Evolutionary conservation across 2,329 filamentous ascomycete genomes (phyloP).

Genomic region (Harringtonia lauricola): DNA sequence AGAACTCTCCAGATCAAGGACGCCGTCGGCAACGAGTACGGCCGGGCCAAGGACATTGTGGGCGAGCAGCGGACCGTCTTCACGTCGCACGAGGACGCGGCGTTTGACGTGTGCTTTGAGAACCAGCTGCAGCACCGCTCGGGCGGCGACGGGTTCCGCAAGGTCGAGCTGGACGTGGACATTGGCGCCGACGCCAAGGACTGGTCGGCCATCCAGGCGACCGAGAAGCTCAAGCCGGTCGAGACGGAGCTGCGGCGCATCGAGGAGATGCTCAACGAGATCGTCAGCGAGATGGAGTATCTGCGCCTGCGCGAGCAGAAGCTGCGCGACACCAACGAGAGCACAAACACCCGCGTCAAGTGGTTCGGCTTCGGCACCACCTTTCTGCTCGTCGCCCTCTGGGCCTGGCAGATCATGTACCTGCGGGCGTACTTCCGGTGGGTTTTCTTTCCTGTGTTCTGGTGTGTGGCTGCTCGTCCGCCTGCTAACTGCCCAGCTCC

Average conservation of each 20-base stretch:
- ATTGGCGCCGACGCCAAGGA: slow-evolving; percentile 96
- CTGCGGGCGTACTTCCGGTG: slow-evolving; percentile 91
- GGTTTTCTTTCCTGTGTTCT: slow-evolving; percentile 2
- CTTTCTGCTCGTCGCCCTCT: slow-evolving; percentile 77
- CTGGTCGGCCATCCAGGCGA: slow-evolving; percentile 92
- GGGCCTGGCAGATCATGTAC: slow-evolving; percentile 96
- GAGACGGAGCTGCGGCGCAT: slow-evolving; percentile 90
- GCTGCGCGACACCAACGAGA: slow-evolving; percentile 97
- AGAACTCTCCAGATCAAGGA: slow-evolving; percentile 70
- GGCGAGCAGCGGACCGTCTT: slow-evolving; percentile 92
- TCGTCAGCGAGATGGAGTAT: slow-evolving; percentile 95
- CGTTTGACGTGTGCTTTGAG: slow-evolving; percentile 95
- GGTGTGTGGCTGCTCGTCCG: background rate
- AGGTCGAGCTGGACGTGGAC: slow-evolving; percentile 87
- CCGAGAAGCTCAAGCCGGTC: slow-evolving; percentile 94
- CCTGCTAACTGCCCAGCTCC: slow-evolving; percentile 31
- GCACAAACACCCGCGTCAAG: slow-evolving; percentile 96
- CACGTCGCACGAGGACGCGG: slow-evolving; percentile 81
- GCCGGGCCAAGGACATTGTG: slow-evolving; percentile 76
- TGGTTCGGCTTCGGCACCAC: slow-evolving; percentile 96
- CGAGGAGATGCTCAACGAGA: slow-evolving; percentile 80
- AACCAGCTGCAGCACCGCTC: slow-evolving; percentile 50
- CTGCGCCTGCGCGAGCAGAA: slow-evolving; percentile 83
- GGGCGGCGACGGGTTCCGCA: slow-evolving; percentile 45
- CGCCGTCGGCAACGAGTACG: slow-evolving; percentile 92